Conservation (phyloP, 345 rosid species). For the Ceriops zippeliana region DNA sequence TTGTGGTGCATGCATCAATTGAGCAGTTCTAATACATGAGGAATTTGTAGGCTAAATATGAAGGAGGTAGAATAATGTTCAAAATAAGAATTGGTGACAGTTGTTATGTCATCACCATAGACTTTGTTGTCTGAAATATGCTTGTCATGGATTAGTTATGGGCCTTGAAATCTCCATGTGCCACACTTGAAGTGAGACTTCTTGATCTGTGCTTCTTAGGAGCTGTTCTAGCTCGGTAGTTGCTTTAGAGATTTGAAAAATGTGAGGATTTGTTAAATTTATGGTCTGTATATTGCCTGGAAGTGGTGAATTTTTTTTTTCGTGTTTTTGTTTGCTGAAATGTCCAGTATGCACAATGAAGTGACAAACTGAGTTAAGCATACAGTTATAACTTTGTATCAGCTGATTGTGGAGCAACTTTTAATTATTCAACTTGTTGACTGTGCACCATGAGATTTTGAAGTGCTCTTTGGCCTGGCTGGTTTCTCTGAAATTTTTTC, state of each 20-base stretch:
- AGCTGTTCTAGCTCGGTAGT: background rate
- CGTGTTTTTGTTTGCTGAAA: background rate
- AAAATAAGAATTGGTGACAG: too few species aligned
- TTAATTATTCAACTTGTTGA: background rate
- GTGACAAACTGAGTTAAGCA: too few species aligned
- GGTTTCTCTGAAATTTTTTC: background rate
- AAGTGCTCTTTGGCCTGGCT: background rate
- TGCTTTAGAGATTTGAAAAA: slow-evolving; percentile 3
- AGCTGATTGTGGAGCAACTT: too few species aligned
- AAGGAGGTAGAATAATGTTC: background rate
- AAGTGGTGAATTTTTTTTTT: background rate
- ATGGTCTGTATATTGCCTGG: background rate
- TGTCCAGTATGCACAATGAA: background rate
- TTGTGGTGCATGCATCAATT: background rate
- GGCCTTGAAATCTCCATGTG: background rate
- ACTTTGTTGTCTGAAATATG: background rate
- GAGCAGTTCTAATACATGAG: background rate
- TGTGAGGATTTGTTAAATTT: background rate
- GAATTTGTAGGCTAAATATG: background rate
- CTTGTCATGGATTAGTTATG: background rate
- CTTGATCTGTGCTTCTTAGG: background rate
- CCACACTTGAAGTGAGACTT: background rate
- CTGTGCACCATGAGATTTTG: background rate
- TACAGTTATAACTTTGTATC: too few species aligned
- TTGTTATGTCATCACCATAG: background rate